Evolutionary conservation across 2,329 filamentous ascomycete species (phyloP).

Genomic region (Hypoxylon sp.): DNA sequence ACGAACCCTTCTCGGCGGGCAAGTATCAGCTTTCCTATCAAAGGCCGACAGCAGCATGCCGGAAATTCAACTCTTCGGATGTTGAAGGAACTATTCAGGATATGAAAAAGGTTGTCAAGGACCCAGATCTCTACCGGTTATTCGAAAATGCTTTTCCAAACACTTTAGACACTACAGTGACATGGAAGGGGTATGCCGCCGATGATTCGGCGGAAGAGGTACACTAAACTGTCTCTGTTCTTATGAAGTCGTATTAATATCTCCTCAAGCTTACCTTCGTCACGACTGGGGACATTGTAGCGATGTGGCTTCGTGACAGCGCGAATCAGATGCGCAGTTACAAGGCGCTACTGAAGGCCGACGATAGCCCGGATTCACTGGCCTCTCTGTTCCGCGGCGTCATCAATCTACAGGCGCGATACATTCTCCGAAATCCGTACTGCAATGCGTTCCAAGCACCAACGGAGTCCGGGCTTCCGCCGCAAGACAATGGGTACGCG

Average conservation of each 20-base stretch:
- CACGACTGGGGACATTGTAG: conserved; percentile 89
- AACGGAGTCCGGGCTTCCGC: conserved; percentile 74
- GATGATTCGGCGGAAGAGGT: conserved; percentile 72
- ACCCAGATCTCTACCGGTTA: conserved; percentile 79
- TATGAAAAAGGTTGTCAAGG: conserved; percentile 76
- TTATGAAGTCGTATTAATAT: conserved; percentile 13
- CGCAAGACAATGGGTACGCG: conserved; percentile 67
- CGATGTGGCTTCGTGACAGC: conserved; percentile 93
- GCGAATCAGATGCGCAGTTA: conserved; percentile 84
- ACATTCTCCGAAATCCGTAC: conserved; percentile 78
- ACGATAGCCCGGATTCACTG: conserved; percentile 66
- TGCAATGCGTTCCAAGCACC: conserved; percentile 97
- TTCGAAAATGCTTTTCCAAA: conserved; percentile 82
- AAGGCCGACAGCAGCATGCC: conserved; percentile 79
- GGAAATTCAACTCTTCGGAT: conserved; percentile 81
- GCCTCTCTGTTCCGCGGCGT: conserved; percentile 78
- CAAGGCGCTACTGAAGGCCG: conserved; percentile 70
- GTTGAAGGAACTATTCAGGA: conserved; percentile 82
- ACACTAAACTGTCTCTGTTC: conserved; percentile 65
- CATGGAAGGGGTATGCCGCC: conserved; percentile 72
- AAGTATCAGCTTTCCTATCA: conserved; percentile 82
- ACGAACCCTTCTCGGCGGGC: conserved; percentile 82
- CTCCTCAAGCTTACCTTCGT: conserved; percentile 75
- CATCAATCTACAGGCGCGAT: conserved; percentile 81
- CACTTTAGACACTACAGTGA: conserved; percentile 78